phyloP scores from a whole-genome alignment of 2,329 filamentous ascomycete species.

The Lachnellula willkommii region DNA sequence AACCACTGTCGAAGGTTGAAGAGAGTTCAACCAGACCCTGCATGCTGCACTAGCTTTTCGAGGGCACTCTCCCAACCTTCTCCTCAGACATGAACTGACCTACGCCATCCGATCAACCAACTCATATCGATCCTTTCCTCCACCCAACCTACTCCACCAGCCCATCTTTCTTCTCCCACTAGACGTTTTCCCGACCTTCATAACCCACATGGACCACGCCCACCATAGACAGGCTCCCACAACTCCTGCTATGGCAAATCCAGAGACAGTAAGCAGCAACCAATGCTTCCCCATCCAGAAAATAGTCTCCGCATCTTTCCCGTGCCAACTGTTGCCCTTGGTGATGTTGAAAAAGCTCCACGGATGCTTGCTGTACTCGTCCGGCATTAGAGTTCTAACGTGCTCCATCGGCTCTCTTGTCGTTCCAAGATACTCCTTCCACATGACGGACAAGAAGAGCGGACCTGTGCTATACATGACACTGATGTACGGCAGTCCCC shows the following conservation, averaged over 20 bases:
- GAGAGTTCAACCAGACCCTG: conserved; percentile 3
- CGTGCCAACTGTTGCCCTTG: conserved; percentile 43
- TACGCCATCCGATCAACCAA: conserved; percentile 29
- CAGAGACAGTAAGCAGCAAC: conserved; percentile 33
- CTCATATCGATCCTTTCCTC: conserved; percentile 28
- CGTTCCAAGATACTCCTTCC: conserved; percentile 64
- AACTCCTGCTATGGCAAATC: conserved; percentile 29
- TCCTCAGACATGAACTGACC: background rate
- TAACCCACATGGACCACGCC: conserved; percentile 27
- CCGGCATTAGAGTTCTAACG: conserved; percentile 62
- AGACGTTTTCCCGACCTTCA: conserved; percentile 12
- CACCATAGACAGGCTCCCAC: conserved; percentile 26
- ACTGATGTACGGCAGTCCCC: conserved; percentile 61
- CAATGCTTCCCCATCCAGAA: conserved; percentile 45
- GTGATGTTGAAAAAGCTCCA: conserved; percentile 65
- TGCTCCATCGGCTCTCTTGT: conserved; percentile 45
- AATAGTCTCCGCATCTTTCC: conserved; percentile 41
- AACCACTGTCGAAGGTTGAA: background rate
- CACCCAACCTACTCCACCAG: conserved; percentile 25
- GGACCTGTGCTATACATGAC: conserved; percentile 77
- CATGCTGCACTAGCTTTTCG: conserved; percentile 28
- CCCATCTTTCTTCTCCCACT: conserved; percentile 10
- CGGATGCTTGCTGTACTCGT: conserved; percentile 61
- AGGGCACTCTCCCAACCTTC: conserved; percentile 14
- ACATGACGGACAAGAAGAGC: conserved; percentile 68